Conservation (phyloP, 1,284 basidiomycete genomes). For the Cutaneotrichosporon sp. region DNA sequence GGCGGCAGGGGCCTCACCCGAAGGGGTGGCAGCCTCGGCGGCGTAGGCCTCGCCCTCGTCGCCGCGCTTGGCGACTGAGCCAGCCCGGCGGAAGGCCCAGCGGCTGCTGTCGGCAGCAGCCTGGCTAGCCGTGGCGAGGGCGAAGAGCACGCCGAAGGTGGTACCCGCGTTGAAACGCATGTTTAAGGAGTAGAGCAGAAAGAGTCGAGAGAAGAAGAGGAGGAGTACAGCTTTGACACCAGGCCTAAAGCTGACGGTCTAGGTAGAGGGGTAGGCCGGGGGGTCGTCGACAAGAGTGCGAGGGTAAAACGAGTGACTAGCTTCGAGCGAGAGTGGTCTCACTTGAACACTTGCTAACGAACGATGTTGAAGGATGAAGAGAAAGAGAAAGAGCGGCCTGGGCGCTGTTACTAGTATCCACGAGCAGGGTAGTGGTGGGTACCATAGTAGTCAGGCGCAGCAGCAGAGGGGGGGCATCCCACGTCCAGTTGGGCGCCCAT, state of each 20-base stretch:
- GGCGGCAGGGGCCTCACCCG: not conserved
- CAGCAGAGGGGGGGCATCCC: too few species aligned
- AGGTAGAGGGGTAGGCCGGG: not conserved
- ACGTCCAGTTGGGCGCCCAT: too few species aligned
- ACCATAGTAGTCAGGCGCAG: not conserved
- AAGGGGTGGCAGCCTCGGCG: not conserved
- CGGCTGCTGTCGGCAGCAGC: slow-evolving; percentile 18
- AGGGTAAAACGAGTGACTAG: slow-evolving; percentile 18
- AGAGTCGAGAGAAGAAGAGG: slow-evolving; percentile 2
- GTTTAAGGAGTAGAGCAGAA: not conserved
- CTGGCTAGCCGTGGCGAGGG: slow-evolving; percentile 23
- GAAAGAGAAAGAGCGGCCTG: not conserved
- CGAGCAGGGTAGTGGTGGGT: not conserved
- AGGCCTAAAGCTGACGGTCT: not conserved
- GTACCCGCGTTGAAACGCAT: slow-evolving; percentile 22
- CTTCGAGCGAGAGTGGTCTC: slow-evolving; percentile 3
- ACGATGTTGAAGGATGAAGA: slow-evolving; percentile 8
- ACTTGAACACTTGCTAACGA: slow-evolving; percentile 7
- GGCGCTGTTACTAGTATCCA: too few species aligned
- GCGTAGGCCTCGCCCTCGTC: not conserved
- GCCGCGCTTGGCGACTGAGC: slow-evolving; percentile 5
- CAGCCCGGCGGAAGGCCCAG: slow-evolving; percentile 10
- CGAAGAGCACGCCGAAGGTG: slow-evolving; percentile 19
- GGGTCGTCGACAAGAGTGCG: not conserved
- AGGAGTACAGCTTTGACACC: slow-evolving; percentile 1